Evolutionary conservation across 768 basidiomycete species (phyloP).

Genomic region (Ramaria rubella): DNA sequence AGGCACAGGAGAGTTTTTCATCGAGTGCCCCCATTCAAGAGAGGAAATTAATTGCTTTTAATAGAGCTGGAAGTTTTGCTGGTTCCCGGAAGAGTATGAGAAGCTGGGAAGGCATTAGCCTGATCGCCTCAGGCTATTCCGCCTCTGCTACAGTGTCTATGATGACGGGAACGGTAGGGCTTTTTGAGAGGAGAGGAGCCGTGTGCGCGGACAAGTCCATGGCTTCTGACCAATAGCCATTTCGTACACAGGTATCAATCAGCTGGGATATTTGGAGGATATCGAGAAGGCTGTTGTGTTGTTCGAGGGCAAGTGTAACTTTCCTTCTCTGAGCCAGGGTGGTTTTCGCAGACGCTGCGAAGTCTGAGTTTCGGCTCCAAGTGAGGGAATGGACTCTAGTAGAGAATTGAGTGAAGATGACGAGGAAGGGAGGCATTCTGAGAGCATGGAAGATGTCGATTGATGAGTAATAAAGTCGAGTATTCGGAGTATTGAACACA

Average conservation of each 20-base stretch:
- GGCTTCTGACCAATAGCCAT: constrained; percentile 89
- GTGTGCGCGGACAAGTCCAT: constrained; percentile 78
- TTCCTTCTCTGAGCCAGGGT: constrained; percentile 71
- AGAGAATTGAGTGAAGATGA: constrained; percentile 67
- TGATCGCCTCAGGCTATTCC: constrained; percentile 56
- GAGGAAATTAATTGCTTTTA: constrained; percentile 85
- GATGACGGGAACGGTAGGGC: constrained; percentile 43
- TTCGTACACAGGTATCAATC: constrained; percentile 88
- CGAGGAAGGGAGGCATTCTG: constrained; percentile 65
- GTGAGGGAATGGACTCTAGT: constrained; percentile 62
- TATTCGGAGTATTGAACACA: constrained; percentile 91
- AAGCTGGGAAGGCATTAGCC: constrained; percentile 72
- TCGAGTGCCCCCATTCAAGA: constrained; percentile 77
- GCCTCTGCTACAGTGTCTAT: constrained; percentile 61
- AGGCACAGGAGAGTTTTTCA: constrained; percentile 75
- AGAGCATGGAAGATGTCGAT: constrained; percentile 68
- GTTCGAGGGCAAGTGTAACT: constrained; percentile 82
- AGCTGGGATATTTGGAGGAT: constrained; percentile 85
- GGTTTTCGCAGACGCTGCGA: constrained; percentile 60
- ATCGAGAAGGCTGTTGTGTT: constrained; percentile 89
- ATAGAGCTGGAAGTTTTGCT: constrained; percentile 80
- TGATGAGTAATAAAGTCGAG: constrained; percentile 87
- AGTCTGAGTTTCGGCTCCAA: constrained; percentile 68
- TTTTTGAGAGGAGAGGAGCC: constrained; percentile 35
- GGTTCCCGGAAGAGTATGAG: constrained; percentile 75